phyloP scores from a whole-genome alignment of 495 filamentous ascomycete genomes.

The Neurospora sp. region DNA sequence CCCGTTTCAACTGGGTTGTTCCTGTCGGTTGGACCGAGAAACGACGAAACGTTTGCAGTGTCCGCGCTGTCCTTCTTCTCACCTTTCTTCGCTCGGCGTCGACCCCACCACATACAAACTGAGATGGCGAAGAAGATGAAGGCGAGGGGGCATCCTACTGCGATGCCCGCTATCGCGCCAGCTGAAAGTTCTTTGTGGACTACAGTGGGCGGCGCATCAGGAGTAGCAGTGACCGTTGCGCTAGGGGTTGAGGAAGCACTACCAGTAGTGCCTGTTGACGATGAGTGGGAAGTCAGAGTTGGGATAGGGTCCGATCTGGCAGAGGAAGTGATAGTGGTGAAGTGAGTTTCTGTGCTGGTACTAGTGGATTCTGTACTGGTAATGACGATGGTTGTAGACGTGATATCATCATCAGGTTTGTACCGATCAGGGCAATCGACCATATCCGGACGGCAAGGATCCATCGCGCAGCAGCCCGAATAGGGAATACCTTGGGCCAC shows the following conservation, averaged over 20 bases:
- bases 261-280: neutral
- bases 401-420: neutral
- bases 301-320: too few species aligned
- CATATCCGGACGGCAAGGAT: slow-evolving; percentile 11
- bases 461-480: slow-evolving; percentile 12
- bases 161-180: slow-evolving; percentile 12
- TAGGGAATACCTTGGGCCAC: neutral
- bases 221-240: neutral
- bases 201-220: neutral
- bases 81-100: neutral
- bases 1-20: neutral
- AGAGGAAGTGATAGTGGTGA: too few species aligned
- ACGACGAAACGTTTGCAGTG: neutral
- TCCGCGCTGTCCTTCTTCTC: slow-evolving; percentile 1
- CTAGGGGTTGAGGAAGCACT: neutral
- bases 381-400: too few species aligned
- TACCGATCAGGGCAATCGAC: slow-evolving; percentile 10
- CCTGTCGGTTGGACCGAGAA: neutral
- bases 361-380: too few species aligned
- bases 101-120: slow-evolving; percentile 8
- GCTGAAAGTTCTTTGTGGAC: slow-evolving; percentile 2
- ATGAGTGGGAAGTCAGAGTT: neutral
- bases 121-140: slow-evolving; percentile 5
- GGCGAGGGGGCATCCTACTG: slow-evolving; percentile 7
- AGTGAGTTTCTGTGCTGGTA: too few species aligned